phyloP scores from a whole-genome alignment of 2,329 filamentous ascomycete genomes.

The Moelleriella libera region DNA sequence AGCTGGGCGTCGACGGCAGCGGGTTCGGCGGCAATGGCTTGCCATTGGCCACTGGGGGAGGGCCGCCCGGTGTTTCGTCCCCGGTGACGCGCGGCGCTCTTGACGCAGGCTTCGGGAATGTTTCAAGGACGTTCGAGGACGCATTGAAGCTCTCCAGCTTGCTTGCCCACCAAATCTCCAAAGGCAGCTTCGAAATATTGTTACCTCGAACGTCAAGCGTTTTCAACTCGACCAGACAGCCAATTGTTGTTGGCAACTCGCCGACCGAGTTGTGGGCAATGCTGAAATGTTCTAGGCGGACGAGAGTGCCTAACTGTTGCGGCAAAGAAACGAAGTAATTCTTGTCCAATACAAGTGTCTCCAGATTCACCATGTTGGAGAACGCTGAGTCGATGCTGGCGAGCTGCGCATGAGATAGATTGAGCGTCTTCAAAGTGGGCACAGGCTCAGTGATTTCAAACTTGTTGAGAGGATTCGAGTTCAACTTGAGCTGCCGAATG shows the following conservation, averaged over 20 bases:
- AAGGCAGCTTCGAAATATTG: slow-evolving; percentile 76
- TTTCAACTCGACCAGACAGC: slow-evolving; percentile 69
- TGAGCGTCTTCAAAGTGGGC: slow-evolving; percentile 72
- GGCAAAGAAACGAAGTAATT: slow-evolving; percentile 93
- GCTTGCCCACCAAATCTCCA: slow-evolving; percentile 92
- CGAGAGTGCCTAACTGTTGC: slow-evolving; percentile 68
- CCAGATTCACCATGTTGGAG: slow-evolving; percentile 72
- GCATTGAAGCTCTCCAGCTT: slow-evolving; percentile 86
- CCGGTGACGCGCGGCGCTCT: slow-evolving; percentile 49
- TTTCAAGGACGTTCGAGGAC: slow-evolving; percentile 83
- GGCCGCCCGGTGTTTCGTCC: slow-evolving; percentile 23
- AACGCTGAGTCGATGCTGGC: slow-evolving; percentile 84
- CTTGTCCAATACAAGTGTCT: slow-evolving; percentile 79
- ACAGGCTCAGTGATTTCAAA: slow-evolving; percentile 71
- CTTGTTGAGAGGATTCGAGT: slow-evolving; percentile 89
- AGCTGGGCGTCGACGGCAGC: slow-evolving; percentile 50
- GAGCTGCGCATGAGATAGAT: slow-evolving; percentile 81
- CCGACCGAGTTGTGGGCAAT: slow-evolving; percentile 85
- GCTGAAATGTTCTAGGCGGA: slow-evolving; percentile 78
- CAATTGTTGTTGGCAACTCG: slow-evolving; percentile 74
- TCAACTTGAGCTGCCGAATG: slow-evolving; percentile 72
- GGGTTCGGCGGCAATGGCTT: slow-evolving; percentile 25
- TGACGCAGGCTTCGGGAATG: slow-evolving; percentile 76
- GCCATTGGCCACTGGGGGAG: slow-evolving; percentile 21
- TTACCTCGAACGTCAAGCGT: slow-evolving; percentile 86